Base-by-base conservation (phyloP, 352 stramenopile genomes). In the Phytophthora pini region DNA sequence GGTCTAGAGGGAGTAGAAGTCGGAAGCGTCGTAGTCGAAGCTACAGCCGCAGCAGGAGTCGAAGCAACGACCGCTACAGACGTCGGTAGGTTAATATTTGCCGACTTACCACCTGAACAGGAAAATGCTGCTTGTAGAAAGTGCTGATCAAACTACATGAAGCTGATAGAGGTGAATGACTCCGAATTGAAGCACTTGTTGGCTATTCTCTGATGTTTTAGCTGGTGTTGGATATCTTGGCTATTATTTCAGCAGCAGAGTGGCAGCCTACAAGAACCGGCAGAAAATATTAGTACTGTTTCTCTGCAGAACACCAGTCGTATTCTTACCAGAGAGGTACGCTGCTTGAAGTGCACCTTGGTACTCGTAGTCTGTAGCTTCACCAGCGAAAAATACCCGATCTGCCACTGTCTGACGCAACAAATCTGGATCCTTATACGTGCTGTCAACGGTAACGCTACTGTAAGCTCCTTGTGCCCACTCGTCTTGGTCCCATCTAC, bases 341-440 rank as follows among this genome's bases (percentile, higher is more conserved):
- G 84, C 84, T 1, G 75, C 82, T 49, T 90, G 81, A n/a, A 90
- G 70, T 3, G 82, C 83, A 4, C 80, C 81, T 56, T 90, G 84
- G 46, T 91, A 89, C 31, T 85, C 65, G 65, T 88, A 84, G 27
- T 78, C 86, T 13, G 82, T 93, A 2, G 81, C 82, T 52, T 93
- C 84, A 6, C 84, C 84, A 2, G 80, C 80, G 29, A 93, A 93
- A 49, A 88, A 64, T 31, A 93, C 57, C 7, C 71, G 70, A n/a
- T 66, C 57, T 0, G 34, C 70, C 1, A 89, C 60, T 0, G 70
- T 52, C 27, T 79, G 58, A 2, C 81, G 69, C 12, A 93, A 36
- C 7, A 77, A 49, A 40, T 89, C 80, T 8, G 86, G 84, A 39
- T 92, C 84, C 2, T 80, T 65, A 7, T 76, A 76, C 0, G 82